These are phyloP conservation scores for Spathaspora arborariae DNA, from an alignment of 805 yeast species.

Conservation along the genomic window DNA sequence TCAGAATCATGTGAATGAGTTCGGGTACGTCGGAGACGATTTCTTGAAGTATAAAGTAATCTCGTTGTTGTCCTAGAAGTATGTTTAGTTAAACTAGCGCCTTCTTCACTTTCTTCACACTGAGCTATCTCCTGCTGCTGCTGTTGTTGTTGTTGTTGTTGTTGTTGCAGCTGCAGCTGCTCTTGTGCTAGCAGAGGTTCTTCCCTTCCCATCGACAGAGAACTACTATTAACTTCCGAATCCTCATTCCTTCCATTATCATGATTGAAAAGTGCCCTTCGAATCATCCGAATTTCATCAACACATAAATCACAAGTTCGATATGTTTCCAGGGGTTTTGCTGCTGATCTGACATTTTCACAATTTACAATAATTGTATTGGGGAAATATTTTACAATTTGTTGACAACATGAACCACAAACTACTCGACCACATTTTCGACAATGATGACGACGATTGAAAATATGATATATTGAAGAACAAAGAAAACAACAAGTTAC, in stretches of 20 bases:
- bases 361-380: constrained; percentile 51
- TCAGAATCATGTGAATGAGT: constrained; percentile 3
- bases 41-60: background rate
- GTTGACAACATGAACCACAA: constrained; percentile 64
- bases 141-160: too few species aligned
- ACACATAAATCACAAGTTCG: constrained; percentile 75
- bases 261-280: constrained; percentile 31
- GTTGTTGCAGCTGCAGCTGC: too few species aligned
- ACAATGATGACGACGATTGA: constrained; percentile 80
- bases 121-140: too few species aligned
- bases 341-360: constrained; percentile 46
- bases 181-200: background rate
- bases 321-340: constrained; percentile 42
- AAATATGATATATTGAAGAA: constrained; percentile 46
- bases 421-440: constrained; percentile 76
- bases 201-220: background rate
- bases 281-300: constrained; percentile 53
- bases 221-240: background rate
- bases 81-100: constrained; percentile 17
- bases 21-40: constrained; percentile 4
- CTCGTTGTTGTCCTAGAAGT: constrained; percentile 3
- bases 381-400: constrained; percentile 51
- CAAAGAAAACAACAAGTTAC: constrained; percentile 56
- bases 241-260: background rate
- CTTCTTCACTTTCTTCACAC: background rate